Percentiles rank a stretch among this genome's conserved stretches.
These are phyloP conservation scores for Capsicum chinense DNA, from an alignment of 257 asterid species.

Conservation along the genomic window DNA sequence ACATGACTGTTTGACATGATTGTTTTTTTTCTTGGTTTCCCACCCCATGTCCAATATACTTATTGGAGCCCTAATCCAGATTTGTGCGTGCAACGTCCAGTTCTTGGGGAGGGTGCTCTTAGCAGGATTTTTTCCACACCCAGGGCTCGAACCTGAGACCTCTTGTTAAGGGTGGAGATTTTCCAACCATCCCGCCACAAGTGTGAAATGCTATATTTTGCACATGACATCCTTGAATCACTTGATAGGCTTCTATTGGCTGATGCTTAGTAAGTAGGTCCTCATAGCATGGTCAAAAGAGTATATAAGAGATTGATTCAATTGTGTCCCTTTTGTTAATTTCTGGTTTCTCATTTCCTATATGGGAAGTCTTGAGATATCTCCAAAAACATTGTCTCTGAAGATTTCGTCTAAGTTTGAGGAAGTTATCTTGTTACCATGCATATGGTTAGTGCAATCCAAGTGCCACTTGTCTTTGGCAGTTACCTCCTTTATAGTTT, in stretches of 20 bases:
- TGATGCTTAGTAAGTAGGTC: neutral
- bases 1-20: neutral
- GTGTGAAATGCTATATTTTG: neutral
- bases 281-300: slow-evolving; percentile 1
- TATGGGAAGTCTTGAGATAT: neutral
- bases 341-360: neutral
- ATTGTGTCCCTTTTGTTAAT: neutral
- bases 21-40: neutral
- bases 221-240: neutral
- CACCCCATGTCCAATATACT: neutral
- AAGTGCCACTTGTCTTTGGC: neutral
- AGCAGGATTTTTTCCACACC: neutral
- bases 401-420: neutral
- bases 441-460: slow-evolving; percentile 13
- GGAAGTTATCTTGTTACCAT: neutral
- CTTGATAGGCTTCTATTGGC: neutral
- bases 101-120: neutral
- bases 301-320: neutral
- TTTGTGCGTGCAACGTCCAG: neutral
- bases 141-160: neutral
- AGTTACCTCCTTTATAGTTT: neutral
- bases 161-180: neutral
- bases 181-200: neutral
- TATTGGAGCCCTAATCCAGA: neutral
- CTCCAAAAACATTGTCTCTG: neutral